phyloP scores from a whole-genome alignment of 2,329 filamentous ascomycete species.

The Whalleya microplaca region DNA sequence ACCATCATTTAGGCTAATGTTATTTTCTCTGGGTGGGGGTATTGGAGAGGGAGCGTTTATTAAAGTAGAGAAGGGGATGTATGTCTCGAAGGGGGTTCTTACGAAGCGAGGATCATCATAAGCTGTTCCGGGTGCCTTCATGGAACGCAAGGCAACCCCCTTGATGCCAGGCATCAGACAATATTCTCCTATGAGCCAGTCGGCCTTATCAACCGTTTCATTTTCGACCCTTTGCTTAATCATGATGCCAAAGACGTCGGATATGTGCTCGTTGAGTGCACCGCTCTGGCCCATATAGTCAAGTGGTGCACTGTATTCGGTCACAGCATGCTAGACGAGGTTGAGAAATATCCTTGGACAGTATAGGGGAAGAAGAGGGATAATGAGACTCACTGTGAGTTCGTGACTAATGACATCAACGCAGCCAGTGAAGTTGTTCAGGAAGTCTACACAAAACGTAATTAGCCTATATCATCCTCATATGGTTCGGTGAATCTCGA shows the following conservation, averaged over 20 bases:
- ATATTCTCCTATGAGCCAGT: constrained; percentile 60
- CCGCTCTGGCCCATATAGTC: constrained; percentile 56
- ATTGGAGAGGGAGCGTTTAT: too few species aligned
- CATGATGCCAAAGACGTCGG: constrained; percentile 62
- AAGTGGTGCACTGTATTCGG: constrained; percentile 53
- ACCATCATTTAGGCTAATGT: neutral
- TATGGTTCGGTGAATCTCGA: neutral
- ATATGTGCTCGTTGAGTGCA: constrained; percentile 60
- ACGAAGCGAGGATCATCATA: constrained; percentile 55
- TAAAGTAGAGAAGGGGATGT: neutral
- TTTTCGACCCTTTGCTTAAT: constrained; percentile 56
- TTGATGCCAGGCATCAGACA: constrained; percentile 55
- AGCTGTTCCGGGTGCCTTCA: constrained; percentile 58
- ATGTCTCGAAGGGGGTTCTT: constrained; percentile 1
- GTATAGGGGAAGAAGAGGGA: neutral
- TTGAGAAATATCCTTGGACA: neutral
- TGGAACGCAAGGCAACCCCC: constrained; percentile 55
- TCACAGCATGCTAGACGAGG: constrained; percentile 50
- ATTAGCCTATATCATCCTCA: neutral
- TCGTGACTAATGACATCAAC: constrained; percentile 63
- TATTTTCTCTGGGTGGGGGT: too few species aligned
- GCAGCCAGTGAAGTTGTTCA: constrained; percentile 55
- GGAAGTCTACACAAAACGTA: constrained; percentile 37
- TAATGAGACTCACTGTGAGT: constrained; percentile 42
- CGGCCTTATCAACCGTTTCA: constrained; percentile 48